Evolutionary conservation across 1,284 basidiomycete genomes (phyloP).

Genomic region (Ceratobasidium sp.): DNA sequence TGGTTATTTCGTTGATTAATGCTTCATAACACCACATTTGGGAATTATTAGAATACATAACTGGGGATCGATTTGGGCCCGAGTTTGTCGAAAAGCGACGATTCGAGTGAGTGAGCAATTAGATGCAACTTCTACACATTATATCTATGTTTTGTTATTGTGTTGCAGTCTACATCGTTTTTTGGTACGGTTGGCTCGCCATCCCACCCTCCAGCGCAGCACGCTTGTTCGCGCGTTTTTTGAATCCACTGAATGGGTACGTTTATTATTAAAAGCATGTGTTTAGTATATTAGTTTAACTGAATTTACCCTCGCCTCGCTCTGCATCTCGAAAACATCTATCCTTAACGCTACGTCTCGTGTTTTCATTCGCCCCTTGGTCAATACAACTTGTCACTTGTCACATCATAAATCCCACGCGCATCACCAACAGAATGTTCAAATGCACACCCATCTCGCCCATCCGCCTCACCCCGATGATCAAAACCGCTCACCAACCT

Average conservation of each 20-base stretch:
- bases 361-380: slow-evolving; percentile 1
- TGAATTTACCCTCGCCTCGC: background rate
- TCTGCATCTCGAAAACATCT: background rate
- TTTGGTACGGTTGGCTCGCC: slow-evolving; percentile 87
- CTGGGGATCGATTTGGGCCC: slow-evolving; percentile 94
- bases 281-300: background rate
- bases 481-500: slow-evolving; percentile 32
- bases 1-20: background rate
- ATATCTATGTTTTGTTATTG: background rate
- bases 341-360: background rate
- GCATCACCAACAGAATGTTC: slow-evolving; percentile 74
- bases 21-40: background rate
- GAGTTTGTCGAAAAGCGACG: slow-evolving; percentile 96
- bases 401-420: background rate
- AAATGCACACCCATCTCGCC: slow-evolving; percentile 92
- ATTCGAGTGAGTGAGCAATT: slow-evolving; percentile 77
- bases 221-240: slow-evolving; percentile 91
- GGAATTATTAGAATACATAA: slow-evolving; percentile 83
- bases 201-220: slow-evolving; percentile 94
- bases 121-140: background rate
- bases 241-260: slow-evolving; percentile 97
- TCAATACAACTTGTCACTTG: background rate
- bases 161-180: slow-evolving; percentile 85
- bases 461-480: slow-evolving; percentile 83
- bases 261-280: slow-evolving; percentile 48